Evolutionary conservation across 306 rosid species (phyloP).

Genomic region (Argentina anserina): DNA sequence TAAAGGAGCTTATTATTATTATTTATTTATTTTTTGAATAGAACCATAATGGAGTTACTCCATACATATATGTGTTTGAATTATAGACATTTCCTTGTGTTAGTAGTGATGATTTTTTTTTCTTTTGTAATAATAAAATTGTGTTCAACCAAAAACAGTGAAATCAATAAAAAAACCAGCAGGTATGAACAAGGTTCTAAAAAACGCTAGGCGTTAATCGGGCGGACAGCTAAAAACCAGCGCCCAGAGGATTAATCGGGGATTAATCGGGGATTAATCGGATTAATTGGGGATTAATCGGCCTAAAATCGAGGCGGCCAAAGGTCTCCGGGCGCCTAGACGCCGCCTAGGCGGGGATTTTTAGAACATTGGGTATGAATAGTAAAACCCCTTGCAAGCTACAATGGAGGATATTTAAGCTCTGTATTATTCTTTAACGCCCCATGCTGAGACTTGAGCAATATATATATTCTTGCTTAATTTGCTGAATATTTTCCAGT

Average conservation of each 20-base stretch:
- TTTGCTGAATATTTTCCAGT: background rate
- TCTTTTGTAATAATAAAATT: background rate
- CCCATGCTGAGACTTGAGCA: background rate
- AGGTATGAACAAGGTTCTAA: no score
- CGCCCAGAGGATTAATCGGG: no score
- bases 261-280: no score
- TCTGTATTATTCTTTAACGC: background rate
- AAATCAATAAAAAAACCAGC: background rate
- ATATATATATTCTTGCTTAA: background rate
- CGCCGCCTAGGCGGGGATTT: no score
- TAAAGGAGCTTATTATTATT: background rate
- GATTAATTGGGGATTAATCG: no score
- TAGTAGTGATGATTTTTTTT: background rate
- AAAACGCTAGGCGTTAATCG: no score
- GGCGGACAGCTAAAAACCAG: no score
- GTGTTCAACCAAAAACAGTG: background rate
- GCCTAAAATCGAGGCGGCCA: no score
- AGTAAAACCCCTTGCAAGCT: background rate
- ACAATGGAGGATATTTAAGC: background rate
- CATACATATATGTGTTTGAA: background rate
- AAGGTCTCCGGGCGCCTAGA: no score
- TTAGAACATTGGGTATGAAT: no score
- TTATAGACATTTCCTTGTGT: background rate
- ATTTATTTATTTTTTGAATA: no score
- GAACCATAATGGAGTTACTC: no score